Evolutionary conservation across 1,284 basidiomycete genomes (phyloP).

Genomic region (Ustilago trichophora): DNA sequence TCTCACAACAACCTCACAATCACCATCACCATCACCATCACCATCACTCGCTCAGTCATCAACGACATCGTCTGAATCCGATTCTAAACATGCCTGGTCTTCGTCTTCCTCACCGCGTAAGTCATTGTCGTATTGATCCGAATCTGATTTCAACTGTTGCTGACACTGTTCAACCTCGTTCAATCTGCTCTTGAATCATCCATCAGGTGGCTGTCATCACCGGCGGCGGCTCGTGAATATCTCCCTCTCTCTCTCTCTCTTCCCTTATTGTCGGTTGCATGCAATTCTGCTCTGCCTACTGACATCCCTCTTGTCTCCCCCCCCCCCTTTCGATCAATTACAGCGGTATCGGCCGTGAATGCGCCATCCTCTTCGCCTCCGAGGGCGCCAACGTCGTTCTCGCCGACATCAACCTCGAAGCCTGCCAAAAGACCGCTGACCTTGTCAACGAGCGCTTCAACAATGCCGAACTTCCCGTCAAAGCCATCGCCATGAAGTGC

Average conservation of each 20-base stretch:
- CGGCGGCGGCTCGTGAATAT: slow-evolving; percentile 76
- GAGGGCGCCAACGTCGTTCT: slow-evolving; percentile 89
- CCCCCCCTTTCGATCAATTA: too few species aligned
- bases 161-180: neutral
- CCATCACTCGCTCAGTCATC: too few species aligned
- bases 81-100: slow-evolving; percentile 48
- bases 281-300: neutral
- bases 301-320: neutral
- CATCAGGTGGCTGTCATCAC: slow-evolving; percentile 77
- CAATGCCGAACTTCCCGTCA: slow-evolving; percentile 69
- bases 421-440: slow-evolving; percentile 77
- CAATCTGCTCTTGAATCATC: neutral
- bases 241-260: too few species aligned
- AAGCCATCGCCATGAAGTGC: slow-evolving; percentile 77
- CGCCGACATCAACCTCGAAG: slow-evolving; percentile 81
- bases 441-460: slow-evolving; percentile 77
- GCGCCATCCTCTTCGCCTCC: slow-evolving; percentile 86
- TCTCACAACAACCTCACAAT: too few species aligned
- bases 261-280: too few species aligned
- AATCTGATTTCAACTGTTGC: neutral
- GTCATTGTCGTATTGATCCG: too few species aligned
- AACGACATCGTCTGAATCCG: too few species aligned
- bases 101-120: slow-evolving; percentile 47
- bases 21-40: too few species aligned
- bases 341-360: slow-evolving; percentile 88